A percentile compares a stretch with the other conserved stretches of the same genome.
These are phyloP conservation scores for Antrodiella citrinella DNA, from an alignment of 768 basidiomycete species.

Conservation along the genomic window DNA sequence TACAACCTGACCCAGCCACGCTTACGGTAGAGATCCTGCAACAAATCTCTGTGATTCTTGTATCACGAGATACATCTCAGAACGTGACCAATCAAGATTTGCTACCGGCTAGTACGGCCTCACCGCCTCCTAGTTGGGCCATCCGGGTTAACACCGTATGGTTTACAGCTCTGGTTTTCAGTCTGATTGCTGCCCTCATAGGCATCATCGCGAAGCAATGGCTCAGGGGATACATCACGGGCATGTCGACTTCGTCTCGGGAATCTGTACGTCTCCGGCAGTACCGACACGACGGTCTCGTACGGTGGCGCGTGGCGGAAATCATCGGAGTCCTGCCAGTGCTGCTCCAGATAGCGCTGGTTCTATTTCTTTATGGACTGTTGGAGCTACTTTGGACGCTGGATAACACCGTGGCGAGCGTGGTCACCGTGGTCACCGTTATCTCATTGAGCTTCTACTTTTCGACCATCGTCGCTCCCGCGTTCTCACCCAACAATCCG, in stretches of 20 bases:
- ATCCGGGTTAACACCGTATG: constrained; percentile 4
- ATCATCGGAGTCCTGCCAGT: constrained; percentile 3
- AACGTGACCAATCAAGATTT: neutral
- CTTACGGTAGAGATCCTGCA: neutral
- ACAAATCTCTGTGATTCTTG: neutral
- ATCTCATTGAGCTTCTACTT: constrained; percentile 1
- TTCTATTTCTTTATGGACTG: constrained; percentile 2
- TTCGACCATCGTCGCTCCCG: neutral
- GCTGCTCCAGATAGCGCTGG: constrained; percentile 1
- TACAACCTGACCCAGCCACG: neutral
- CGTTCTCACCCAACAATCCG: neutral
- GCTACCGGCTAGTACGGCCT: neutral
- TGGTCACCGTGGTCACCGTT: neutral
- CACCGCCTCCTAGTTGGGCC: neutral
- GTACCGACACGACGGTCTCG: constrained; percentile 3
- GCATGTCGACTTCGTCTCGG: neutral
- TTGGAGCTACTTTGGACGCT: constrained; percentile 1
- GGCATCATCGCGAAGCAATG: constrained; percentile 5
- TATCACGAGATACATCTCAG: neutral
- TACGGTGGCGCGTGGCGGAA: neutral
- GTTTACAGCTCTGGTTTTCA: constrained; percentile 3
- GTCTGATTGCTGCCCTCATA: constrained; percentile 2
- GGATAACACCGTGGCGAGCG: neutral
- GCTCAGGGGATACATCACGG: constrained; percentile 2
- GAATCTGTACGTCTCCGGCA: constrained; percentile 2